These are phyloP conservation scores for Benincasa hispida DNA, from an alignment of 306 rosid species.

Conservation along the genomic window DNA sequence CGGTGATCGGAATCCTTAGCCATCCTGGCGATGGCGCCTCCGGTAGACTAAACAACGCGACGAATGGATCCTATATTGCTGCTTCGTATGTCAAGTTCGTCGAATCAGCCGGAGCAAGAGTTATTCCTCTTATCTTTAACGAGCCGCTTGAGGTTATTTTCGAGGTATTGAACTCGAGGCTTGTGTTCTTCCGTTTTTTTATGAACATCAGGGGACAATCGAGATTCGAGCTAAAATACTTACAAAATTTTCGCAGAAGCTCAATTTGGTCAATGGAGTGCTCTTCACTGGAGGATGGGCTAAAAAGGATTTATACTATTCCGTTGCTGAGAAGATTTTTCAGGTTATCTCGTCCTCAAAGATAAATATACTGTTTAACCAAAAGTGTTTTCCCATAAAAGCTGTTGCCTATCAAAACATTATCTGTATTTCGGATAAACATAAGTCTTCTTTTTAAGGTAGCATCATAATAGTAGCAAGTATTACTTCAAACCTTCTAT, in stretches of 20 bases:
- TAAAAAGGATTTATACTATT: slow-evolving; percentile 49
- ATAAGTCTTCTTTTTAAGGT: too few species aligned
- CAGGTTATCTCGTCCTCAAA: slow-evolving; percentile 29
- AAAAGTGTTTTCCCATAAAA: background rate
- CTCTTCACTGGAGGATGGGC: slow-evolving; percentile 92
- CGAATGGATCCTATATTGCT: slow-evolving; percentile 50
- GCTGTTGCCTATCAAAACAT: too few species aligned
- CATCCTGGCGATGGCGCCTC: slow-evolving; percentile 89
- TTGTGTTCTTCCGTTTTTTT: background rate
- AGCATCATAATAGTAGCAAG: too few species aligned
- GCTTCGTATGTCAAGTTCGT: slow-evolving; percentile 83
- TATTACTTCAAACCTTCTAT: too few species aligned
- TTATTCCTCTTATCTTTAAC: slow-evolving; percentile 61
- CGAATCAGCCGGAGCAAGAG: slow-evolving; percentile 82
- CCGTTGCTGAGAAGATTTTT: slow-evolving; percentile 37
- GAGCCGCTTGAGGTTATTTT: slow-evolving; percentile 45
- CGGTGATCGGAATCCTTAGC: slow-evolving; percentile 71
- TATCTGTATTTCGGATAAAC: too few species aligned
- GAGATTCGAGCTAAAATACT: background rate
- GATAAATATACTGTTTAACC: background rate
- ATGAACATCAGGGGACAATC: background rate
- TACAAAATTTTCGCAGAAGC: slow-evolving; percentile 47
- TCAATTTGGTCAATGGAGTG: slow-evolving; percentile 73
- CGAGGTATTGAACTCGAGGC: slow-evolving; percentile 20
- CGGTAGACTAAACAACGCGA: slow-evolving; percentile 50